Base-by-base conservation (phyloP, 2,329 filamentous ascomycete genomes). In the Mycogone perniciosa region DNA sequence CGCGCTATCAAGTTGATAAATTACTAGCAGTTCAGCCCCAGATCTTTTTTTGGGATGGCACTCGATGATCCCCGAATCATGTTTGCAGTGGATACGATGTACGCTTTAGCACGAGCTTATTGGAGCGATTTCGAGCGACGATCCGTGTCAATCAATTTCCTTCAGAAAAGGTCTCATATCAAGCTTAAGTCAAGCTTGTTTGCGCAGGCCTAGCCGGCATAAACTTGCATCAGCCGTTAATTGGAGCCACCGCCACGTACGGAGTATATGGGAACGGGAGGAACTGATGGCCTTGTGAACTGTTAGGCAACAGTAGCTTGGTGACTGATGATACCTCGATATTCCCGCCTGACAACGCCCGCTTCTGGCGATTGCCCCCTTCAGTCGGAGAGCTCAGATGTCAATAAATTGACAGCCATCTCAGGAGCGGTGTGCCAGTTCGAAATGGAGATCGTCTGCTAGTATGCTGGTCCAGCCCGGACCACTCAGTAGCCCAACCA, bases 81-180 rank as follows among this genome's bases (percentile, higher is more conserved):
- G 31, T 31, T 27, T 30, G n/a, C 34, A 43, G 33, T 31, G 35
- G 37, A 50, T 50, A 50, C 41, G 47, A 50, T 50, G 40, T 50
- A 50, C 47, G 47, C 44, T 44, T 30, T 29, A 26, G 20, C 20
- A 3, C 20, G 20, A 20, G 20, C 20, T 20, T 20, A 20, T 20
- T 20, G 20, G 20, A 20, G 20, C 20, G 20, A 20, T 20, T 20
- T 3, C 20, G 20, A 20, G 20, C 20, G 20, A 20, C 20, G 20
- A 20, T 20, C 20, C 20, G 20, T 20, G 20, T 20, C 20, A 20
- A 20, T 20, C 20, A 20, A 20, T 20, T 20, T 20, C 20, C 20
- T 20, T 20, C 20, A 20, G 20, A 20, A 20, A 20, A 20, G 20
- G 29, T 35, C 38, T 38, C 30, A 13, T 33, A 42, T 42, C 45